Conservation (phyloP, 257 asterid genomes). For the Salvia splendens region DNA sequence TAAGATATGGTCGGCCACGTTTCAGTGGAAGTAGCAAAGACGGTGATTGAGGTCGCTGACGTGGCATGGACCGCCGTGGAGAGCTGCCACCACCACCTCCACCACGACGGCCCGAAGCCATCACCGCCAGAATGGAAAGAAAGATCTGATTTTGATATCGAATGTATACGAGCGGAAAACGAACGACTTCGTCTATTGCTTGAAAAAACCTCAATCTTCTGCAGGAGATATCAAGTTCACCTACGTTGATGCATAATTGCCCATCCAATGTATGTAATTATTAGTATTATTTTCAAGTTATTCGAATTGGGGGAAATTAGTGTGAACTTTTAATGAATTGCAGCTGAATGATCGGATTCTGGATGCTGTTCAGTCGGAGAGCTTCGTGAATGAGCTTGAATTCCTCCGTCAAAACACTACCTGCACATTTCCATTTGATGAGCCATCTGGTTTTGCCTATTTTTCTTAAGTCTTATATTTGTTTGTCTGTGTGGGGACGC, state of each 20-base stretch:
- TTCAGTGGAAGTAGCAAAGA: slow-evolving; percentile 76
- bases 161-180: slow-evolving; percentile 60
- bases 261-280: slow-evolving; percentile 64
- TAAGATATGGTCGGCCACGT: slow-evolving; percentile 37
- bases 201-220: slow-evolving; percentile 69
- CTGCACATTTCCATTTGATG: slow-evolving; percentile 62
- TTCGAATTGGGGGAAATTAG: slow-evolving; percentile 11
- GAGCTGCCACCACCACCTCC: slow-evolving; percentile 53
- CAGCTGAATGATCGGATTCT: slow-evolving; percentile 74
- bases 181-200: slow-evolving; percentile 66
- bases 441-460: slow-evolving; percentile 58
- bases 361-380: slow-evolving; percentile 57
- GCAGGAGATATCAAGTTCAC: slow-evolving; percentile 52
- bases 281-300: background rate
- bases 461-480: too few relatives aligned
- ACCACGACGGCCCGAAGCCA: slow-evolving; percentile 40
- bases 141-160: slow-evolving; percentile 42
- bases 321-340: slow-evolving; percentile 15
- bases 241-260: slow-evolving; percentile 51
- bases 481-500: too few relatives aligned
- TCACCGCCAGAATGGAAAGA: slow-evolving; percentile 30
- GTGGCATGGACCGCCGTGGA: slow-evolving; percentile 88
- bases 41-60: slow-evolving; percentile 93
- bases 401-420: slow-evolving; percentile 44
- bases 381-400: slow-evolving; percentile 62